Base-by-base conservation (phyloP, 176 grass and related monocot species). In the Aegilops longissima region DNA sequence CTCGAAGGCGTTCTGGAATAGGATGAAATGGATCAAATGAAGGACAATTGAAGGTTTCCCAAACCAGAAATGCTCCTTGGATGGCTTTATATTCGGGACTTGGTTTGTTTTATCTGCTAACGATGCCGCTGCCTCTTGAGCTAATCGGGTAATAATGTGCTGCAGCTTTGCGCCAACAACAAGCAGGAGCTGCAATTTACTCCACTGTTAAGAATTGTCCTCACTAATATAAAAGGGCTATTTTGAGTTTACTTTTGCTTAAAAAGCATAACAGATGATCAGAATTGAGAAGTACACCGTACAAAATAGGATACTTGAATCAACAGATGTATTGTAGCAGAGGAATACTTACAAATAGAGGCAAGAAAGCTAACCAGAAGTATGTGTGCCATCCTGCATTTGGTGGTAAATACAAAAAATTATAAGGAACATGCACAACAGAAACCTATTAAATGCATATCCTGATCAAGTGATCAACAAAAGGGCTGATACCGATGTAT, bases 331-430 rank as follows among this genome's bases (percentile, higher is more conserved):
- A 12, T 33, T 45, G 18, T 33, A 12, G 20, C 14, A 85, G 27
- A 20, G 61, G 34, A 83, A 27, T 79, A 95, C 96, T 96, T 98
- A 96, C 94, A 89, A 98, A 75, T 58, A 98, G 87, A 81, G 96
- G 94, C 82, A 96, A 76, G 85, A 96, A 98, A 80, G 96, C 93
- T 88, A 96, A 86, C 96, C 96, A 98, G 38, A 98, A 98, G 82
- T 92, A 94, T 67, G 92, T 91, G 82, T 98, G 88, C 96, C 96
- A 98, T 89, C 96, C 96, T 98, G 93, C 82, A 96, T 97, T 92
- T 58, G 66, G 59, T 29, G 82, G 62, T 64, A 83, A 73, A 61
- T 64, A 47, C 38, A 40, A 42, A 21, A 91, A 81, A 76, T 66
- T 9, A 82, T 65, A 54, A 77, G 12, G 11, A 34, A 5, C 71